Conservation (phyloP, 345 rosid genomes). For the Viola odorata region DNA sequence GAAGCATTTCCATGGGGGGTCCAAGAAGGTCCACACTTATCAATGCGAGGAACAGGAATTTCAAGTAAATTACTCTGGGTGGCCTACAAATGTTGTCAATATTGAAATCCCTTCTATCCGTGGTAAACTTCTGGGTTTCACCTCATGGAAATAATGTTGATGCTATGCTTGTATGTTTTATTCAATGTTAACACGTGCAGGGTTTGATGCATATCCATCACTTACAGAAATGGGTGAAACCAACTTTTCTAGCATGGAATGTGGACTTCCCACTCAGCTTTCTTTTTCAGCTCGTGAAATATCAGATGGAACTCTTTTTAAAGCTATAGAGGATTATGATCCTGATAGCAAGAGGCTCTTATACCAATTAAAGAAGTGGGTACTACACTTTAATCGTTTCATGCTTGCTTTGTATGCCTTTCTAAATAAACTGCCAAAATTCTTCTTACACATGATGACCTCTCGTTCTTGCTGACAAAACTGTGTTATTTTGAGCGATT, state of each 20-base stretch:
- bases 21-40: slow-evolving; percentile 27
- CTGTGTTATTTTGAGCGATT: too few species aligned
- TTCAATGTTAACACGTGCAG: slow-evolving; percentile 33
- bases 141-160: slow-evolving; percentile 11
- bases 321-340: slow-evolving; percentile 91
- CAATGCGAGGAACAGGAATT: slow-evolving; percentile 49
- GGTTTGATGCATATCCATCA: slow-evolving; percentile 63
- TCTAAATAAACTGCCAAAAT: too few species aligned
- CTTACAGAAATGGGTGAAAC: slow-evolving; percentile 45
- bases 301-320: slow-evolving; percentile 92
- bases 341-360: slow-evolving; percentile 86
- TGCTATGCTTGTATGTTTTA: slow-evolving; percentile 14
- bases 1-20: slow-evolving; percentile 66
- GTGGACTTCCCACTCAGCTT: slow-evolving; percentile 81
- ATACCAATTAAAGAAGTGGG: slow-evolving; percentile 71
- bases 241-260: slow-evolving; percentile 78
- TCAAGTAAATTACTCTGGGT: slow-evolving; percentile 80
- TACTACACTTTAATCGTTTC: slow-evolving; percentile 8
- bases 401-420: not conserved
- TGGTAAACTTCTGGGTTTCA: slow-evolving; percentile 40
- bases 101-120: slow-evolving; percentile 79
- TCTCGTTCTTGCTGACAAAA: too few species aligned
- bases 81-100: slow-evolving; percentile 90
- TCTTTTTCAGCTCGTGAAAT: slow-evolving; percentile 95
- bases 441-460: too few species aligned